phyloP scores from a whole-genome alignment of 2,329 filamentous ascomycete genomes.

The Xylaria sp. region DNA sequence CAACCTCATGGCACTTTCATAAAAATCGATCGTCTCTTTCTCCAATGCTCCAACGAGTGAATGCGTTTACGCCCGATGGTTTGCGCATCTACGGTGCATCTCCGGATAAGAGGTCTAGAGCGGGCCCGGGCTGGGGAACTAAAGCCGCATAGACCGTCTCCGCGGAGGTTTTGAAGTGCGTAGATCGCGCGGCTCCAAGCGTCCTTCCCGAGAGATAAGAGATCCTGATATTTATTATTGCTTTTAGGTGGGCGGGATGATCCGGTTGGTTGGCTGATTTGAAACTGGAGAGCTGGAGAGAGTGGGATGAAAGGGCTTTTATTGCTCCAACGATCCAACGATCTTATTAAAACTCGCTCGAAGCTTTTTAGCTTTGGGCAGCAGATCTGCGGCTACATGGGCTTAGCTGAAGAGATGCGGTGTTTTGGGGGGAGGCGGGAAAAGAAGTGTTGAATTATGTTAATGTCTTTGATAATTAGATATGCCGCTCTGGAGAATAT shows the following conservation, averaged over 20 bases:
- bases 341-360: background rate
- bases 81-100: conserved; percentile 39
- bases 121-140: conserved; percentile 20
- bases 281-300: background rate
- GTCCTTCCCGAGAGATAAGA: conserved; percentile 23
- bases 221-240: background rate
- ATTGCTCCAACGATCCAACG: background rate
- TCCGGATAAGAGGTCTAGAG: conserved; percentile 38
- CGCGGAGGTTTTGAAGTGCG: conserved; percentile 31
- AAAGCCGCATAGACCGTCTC: conserved; percentile 31
- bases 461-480: conserved; percentile 7
- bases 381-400: conserved; percentile 4
- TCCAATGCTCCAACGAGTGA: conserved; percentile 5
- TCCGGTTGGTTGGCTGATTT: conserved; percentile 18
- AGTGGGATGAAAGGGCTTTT: conserved; percentile 17
- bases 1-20: conserved; percentile 6
- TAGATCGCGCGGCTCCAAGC: conserved; percentile 27
- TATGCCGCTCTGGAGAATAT: background rate
- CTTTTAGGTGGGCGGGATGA: background rate
- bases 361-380: background rate
- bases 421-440: background rate
- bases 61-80: conserved; percentile 1
- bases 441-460: conserved; percentile 2
- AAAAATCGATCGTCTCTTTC: background rate
- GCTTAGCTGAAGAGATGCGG: background rate